Evolutionary conservation across 2,329 filamentous ascomycete genomes (phyloP).

Genomic region (Aspergillus brasiliensis): DNA sequence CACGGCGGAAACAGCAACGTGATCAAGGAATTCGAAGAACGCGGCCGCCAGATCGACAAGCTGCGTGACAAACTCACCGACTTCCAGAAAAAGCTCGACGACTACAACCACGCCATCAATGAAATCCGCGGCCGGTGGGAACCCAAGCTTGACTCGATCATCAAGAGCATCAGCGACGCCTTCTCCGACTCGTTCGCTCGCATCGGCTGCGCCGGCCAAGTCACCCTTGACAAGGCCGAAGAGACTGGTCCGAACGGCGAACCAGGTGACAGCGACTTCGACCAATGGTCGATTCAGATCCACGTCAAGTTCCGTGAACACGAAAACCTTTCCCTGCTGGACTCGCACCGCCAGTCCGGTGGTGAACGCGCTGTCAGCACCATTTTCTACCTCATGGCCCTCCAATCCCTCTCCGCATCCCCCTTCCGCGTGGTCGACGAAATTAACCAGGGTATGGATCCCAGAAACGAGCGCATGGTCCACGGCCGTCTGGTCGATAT

Average conservation of each 20-base stretch:
- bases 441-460: conserved; percentile 99
- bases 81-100: conserved; percentile 57
- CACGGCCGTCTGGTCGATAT: conserved; percentile 98
- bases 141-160: conserved; percentile 74
- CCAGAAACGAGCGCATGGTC: conserved; percentile 95
- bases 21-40: conserved; percentile 75
- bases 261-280: conserved; percentile 70
- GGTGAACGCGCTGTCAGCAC: conserved; percentile 95
- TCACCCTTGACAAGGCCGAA: conserved; percentile 74
- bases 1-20: conserved; percentile 75
- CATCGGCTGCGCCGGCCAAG: conserved; percentile 92
- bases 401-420: conserved; percentile 88
- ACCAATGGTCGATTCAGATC: conserved; percentile 90
- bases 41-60: conserved; percentile 68
- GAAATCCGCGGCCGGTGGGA: conserved; percentile 77
- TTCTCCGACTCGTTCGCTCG: conserved; percentile 93
- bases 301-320: conserved; percentile 90
- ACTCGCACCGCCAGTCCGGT: conserved; percentile 91
- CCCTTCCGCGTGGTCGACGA: conserved; percentile 98
- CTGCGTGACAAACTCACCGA: conserved; percentile 62
- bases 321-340: conserved; percentile 80
- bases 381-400: conserved; percentile 98
- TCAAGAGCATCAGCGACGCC: conserved; percentile 80
- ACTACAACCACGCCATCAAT: conserved; percentile 61
- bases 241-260: conserved; percentile 35